Conservation (phyloP, 208 protist genomes). For the Porcisia hertigi region DNA sequence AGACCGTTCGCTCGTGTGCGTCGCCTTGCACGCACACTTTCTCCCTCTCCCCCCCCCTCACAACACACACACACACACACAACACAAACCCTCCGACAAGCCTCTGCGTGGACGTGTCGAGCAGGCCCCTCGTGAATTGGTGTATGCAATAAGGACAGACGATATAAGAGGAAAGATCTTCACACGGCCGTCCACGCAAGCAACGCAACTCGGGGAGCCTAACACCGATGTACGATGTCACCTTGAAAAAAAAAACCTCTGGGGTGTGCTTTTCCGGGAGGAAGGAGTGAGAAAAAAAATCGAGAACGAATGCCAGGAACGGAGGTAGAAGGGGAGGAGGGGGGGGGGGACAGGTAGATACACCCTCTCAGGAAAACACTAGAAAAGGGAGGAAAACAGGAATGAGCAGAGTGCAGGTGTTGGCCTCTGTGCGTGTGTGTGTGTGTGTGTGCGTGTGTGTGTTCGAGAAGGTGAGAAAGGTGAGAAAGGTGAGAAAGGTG, state of each 20-base stretch:
- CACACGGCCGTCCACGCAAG: background rate
- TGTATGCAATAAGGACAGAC: background rate
- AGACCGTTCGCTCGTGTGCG: too few relatives aligned
- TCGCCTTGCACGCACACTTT: too few relatives aligned
- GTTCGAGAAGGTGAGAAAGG: background rate
- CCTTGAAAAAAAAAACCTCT: background rate
- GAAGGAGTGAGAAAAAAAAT: too few relatives aligned
- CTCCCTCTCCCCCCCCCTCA: too few relatives aligned
- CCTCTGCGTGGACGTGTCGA: background rate
- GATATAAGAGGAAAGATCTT: background rate
- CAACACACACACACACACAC: too few relatives aligned
- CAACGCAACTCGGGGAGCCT: background rate
- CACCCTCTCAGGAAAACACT: background rate
- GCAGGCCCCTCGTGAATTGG: background rate
- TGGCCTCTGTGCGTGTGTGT: background rate
- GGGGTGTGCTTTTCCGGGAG: too few relatives aligned
- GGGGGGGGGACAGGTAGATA: background rate
- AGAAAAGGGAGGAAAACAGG: background rate
- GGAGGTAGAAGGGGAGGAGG: too few relatives aligned
- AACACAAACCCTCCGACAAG: background rate
- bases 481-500: constrained; percentile 10
- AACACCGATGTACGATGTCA: background rate
- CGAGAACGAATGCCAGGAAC: too few relatives aligned
- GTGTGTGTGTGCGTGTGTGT: background rate
- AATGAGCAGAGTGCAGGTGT: background rate